A percentile compares a stretch with the other conserved stretches of the same genome.
Conservation (phyloP, 2,329 filamentous ascomycete species). For the Hypoxylon rubiginosum region DNA sequence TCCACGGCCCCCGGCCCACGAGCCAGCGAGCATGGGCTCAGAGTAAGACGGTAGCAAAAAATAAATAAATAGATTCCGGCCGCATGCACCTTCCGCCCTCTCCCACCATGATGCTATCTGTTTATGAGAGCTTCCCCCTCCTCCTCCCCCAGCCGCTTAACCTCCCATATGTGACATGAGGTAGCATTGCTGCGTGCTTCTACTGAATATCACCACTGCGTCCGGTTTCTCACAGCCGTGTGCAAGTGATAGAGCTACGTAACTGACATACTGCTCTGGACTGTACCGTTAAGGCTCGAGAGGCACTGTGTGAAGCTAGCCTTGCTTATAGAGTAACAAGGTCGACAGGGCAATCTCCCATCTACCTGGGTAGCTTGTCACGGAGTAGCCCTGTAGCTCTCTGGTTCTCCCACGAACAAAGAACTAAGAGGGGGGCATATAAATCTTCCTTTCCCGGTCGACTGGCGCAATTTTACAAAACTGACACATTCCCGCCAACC, state of each 20-base stretch:
- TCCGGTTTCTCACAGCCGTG: slow-evolving; percentile 19
- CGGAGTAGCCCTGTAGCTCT: slow-evolving; percentile 2
- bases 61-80: slow-evolving; percentile 34
- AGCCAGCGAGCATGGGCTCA: neutral
- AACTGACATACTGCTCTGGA: slow-evolving; percentile 5
- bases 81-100: slow-evolving; percentile 16
- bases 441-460: slow-evolving; percentile 64
- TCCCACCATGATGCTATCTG: slow-evolving; percentile 23
- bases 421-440: slow-evolving; percentile 19
- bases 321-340: slow-evolving; percentile 11
- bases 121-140: slow-evolving; percentile 21
- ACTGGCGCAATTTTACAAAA: slow-evolving; percentile 55
- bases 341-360: slow-evolving; percentile 1
- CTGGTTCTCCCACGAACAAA: slow-evolving; percentile 5
- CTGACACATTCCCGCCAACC: slow-evolving; percentile 17
- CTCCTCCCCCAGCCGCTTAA: slow-evolving; percentile 5
- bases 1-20: no score
- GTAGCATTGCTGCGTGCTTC: slow-evolving; percentile 23
- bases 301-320: slow-evolving; percentile 15
- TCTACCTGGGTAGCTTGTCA: neutral
- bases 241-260: slow-evolving; percentile 8
- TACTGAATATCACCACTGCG: slow-evolving; percentile 19
- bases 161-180: slow-evolving; percentile 5
- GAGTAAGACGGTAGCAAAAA: slow-evolving; percentile 9
- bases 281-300: slow-evolving; percentile 10